Conservation (phyloP, 2,329 filamentous ascomycete genomes). For the Phaeosphaeriaceae sp. region DNA sequence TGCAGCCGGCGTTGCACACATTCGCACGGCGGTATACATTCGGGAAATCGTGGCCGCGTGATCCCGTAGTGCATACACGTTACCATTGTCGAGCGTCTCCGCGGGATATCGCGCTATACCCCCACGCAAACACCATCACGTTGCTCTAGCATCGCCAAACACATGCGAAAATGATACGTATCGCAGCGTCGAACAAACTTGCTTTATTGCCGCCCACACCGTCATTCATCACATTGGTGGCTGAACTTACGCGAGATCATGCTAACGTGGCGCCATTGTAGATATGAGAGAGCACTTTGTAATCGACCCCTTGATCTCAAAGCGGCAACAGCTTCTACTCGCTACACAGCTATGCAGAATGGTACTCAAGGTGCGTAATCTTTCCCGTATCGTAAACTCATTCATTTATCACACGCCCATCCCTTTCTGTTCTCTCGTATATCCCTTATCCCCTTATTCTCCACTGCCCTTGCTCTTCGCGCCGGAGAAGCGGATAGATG, state of each 20-base stretch:
- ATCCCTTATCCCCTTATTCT: neutral
- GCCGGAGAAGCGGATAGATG: slow-evolving; percentile 30
- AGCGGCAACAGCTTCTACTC: slow-evolving; percentile 94
- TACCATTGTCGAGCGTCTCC: slow-evolving; percentile 20
- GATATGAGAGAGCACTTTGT: slow-evolving; percentile 98
- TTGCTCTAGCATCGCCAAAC: slow-evolving; percentile 13
- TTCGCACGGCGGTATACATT: slow-evolving; percentile 11
- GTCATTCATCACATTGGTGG: slow-evolving; percentile 12
- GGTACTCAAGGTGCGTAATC: slow-evolving; percentile 63
- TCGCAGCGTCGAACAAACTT: slow-evolving; percentile 12
- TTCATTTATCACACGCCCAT: slow-evolving; percentile 13
- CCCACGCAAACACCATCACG: slow-evolving; percentile 30
- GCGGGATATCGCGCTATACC: slow-evolving; percentile 27
- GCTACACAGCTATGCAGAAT: slow-evolving; percentile 97
- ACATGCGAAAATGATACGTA: slow-evolving; percentile 12
- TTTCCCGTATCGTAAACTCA: slow-evolving; percentile 28
- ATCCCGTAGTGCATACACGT: slow-evolving; percentile 25
- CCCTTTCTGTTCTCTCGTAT: slow-evolving; percentile 14
- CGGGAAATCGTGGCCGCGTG: slow-evolving; percentile 22
- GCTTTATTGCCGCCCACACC: slow-evolving; percentile 12
- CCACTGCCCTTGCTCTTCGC: slow-evolving; percentile 3
- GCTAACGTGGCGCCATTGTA: slow-evolving; percentile 45
- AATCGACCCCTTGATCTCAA: slow-evolving; percentile 97
- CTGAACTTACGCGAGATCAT: slow-evolving; percentile 16
- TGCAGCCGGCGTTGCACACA: slow-evolving; percentile 21